Evolutionary conservation across 73 alveolate genomes (phyloP).

Genomic region (Urostyla sp.): DNA sequence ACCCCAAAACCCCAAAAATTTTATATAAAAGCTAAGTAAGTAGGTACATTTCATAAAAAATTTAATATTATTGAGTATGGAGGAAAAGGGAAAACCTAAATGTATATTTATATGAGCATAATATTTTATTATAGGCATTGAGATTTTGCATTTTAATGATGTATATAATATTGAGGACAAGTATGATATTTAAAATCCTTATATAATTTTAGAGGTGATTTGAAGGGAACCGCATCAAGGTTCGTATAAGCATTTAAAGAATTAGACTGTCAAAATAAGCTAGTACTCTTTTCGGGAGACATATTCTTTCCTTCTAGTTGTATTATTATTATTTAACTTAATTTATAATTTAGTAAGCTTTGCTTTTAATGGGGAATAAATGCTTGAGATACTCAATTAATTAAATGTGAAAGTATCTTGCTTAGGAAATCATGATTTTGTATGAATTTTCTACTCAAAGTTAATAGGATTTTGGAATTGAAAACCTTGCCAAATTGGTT

Average conservation of each 20-base stretch:
- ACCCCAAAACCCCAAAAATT: too few species aligned
- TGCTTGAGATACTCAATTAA: constrained; percentile 74
- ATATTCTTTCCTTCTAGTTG: constrained; percentile 83
- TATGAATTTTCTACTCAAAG: background rate
- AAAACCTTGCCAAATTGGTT: constrained; percentile 49
- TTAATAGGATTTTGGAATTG: constrained; percentile 67
- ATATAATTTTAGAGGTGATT: constrained; percentile 29
- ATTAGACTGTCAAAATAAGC: constrained; percentile 50
- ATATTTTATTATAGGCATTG: background rate
- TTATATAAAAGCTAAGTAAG: too few species aligned
- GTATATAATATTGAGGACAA: constrained; percentile 82
- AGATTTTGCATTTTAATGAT: constrained; percentile 85
- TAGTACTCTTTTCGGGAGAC: constrained; percentile 84
- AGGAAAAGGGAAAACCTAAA: background rate
- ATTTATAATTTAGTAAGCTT: constrained; percentile 34
- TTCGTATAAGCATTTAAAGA: constrained; percentile 68
- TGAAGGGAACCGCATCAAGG: constrained; percentile 83
- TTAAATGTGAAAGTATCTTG: constrained; percentile 77
- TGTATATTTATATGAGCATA: background rate
- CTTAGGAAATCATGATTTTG: constrained; percentile 91
- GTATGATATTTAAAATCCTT: background rate
- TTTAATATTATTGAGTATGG: too few species aligned
- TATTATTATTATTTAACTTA: background rate
- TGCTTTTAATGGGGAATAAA: constrained; percentile 75
- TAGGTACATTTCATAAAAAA: too few species aligned